Base-by-base conservation (phyloP, 2,329 filamentous ascomycete species). In the Pezicula radicicola region DNA sequence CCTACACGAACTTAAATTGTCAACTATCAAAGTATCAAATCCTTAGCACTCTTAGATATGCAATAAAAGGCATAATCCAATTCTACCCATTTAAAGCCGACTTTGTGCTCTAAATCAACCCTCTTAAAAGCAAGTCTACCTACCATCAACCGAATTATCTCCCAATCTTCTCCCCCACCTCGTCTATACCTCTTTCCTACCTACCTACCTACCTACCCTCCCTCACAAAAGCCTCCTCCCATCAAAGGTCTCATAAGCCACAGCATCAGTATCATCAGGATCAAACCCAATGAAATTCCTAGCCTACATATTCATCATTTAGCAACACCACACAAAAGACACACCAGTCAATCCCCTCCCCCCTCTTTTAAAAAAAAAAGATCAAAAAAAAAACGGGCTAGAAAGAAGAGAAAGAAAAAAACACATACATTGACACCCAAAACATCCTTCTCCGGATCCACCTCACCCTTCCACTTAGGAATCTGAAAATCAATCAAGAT, bases 341-440 rank as follows among this genome's bases (percentile, higher is more conserved):
- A 44, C 28, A 44, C 15, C 19, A 25, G 12, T 19, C 19, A 3
- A 44, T n/a, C 10, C 13, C 10, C 25, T 19, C 19, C 3, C 19
- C 19, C 19, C 19, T 19, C 19, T 19, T n/a, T n/a, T n/a, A n/a
- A n/a, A 19, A 19, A 19, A 19, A 2, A 19, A 19, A 19, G 19
- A 19, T 19, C 13, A 30, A 2, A 46, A 28, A 12, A 44, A 42
- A 35, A 33, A 4, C 7, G 36, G 21, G 9, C 21, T 25, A 19
- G 6, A 25, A 35, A 21, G 13, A 35, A 15, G 16, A 46, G 13
- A 21, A 12, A 4, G 21, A 15, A 6, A 41, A 19, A 12, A 45
- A 10, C 49, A 25, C 60, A n/a, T 54, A 62, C 60, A 53, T 62
- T 62, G 3, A 63, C 44, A 19, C 51, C 57, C 13, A 63, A 6